phyloP scores from a whole-genome alignment of 2,329 filamentous ascomycete genomes.

The Pleomassaria siparia region DNA sequence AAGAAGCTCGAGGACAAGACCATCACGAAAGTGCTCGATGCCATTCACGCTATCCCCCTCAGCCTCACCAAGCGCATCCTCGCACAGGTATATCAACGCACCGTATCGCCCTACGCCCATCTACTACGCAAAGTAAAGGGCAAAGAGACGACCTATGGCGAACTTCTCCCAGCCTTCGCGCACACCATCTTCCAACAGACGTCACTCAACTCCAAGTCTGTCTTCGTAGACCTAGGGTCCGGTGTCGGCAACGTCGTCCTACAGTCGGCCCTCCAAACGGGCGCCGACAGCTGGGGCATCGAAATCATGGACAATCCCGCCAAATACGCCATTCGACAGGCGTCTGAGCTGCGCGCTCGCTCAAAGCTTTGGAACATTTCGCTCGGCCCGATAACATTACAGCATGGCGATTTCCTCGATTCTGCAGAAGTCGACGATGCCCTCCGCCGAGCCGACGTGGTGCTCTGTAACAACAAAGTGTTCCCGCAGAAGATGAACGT shows the following conservation, averaged over 20 bases:
- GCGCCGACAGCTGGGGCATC: slow-evolving; percentile 93
- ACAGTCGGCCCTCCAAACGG: slow-evolving; percentile 89
- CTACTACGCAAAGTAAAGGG: slow-evolving; percentile 82
- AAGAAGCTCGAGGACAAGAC: slow-evolving; percentile 68
- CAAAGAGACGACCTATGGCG: slow-evolving; percentile 92
- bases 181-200: slow-evolving; percentile 79
- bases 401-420: slow-evolving; percentile 81
- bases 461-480: slow-evolving; percentile 97
- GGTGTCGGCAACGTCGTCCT: slow-evolving; percentile 95
- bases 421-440: slow-evolving; percentile 69
- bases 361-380: slow-evolving; percentile 87
- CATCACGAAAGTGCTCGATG: slow-evolving; percentile 71
- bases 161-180: slow-evolving; percentile 82
- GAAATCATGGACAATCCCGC: slow-evolving; percentile 94
- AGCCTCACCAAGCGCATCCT: slow-evolving; percentile 73
- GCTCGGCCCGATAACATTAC: slow-evolving; percentile 76
- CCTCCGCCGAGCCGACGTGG: slow-evolving; percentile 85
- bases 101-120: slow-evolving; percentile 86
- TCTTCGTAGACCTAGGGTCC: slow-evolving; percentile 93
- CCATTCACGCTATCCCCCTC: slow-evolving; percentile 68
- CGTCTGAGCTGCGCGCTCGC: slow-evolving; percentile 79
- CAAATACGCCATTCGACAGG: slow-evolving; percentile 76
- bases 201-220: slow-evolving; percentile 75
- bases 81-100: slow-evolving; percentile 85
- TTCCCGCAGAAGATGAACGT: slow-evolving; percentile 89